A percentile compares a stretch with the other conserved stretches of the same genome.
phyloP scores from a whole-genome alignment of 2,329 filamentous ascomycete species.

The Aspergillus sp. region DNA sequence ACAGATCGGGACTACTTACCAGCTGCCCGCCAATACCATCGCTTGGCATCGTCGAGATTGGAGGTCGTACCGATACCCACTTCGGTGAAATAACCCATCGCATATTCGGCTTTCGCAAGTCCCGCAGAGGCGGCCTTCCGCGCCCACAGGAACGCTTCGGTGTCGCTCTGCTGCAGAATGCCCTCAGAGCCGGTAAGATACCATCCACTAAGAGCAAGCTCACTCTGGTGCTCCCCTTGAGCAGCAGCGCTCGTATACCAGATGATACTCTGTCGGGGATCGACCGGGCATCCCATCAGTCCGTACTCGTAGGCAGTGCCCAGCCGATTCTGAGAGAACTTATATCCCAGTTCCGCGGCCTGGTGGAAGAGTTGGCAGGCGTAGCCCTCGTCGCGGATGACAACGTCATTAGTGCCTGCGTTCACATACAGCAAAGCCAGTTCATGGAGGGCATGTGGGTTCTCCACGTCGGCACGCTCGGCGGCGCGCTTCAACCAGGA shows the following conservation, averaged over 20 bases:
- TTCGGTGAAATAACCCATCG: conserved; percentile 97
- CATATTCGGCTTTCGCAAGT: conserved; percentile 91
- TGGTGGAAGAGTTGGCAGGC: conserved; percentile 79
- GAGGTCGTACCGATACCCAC: conserved; percentile 85
- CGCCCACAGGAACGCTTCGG: conserved; percentile 96
- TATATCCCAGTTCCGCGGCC: conserved; percentile 87
- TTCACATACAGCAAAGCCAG: conserved; percentile 64
- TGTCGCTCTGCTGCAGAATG: conserved; percentile 87
- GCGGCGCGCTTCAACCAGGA: conserved; percentile 92
- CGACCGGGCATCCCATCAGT: conserved; percentile 75
- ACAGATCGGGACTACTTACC: conserved; percentile 58
- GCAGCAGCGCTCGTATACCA: conserved; percentile 92
- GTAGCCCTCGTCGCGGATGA: conserved; percentile 79
- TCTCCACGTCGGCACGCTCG: conserved; percentile 81
- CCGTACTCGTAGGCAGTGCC: conserved; percentile 91
- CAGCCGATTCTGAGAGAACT: conserved; percentile 88
- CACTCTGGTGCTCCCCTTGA: conserved; percentile 91
- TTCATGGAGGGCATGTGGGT: conserved; percentile 93
- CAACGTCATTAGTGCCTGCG: conserved; percentile 62
- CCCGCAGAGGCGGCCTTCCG: conserved; percentile 87
- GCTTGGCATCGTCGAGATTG: conserved; percentile 90
- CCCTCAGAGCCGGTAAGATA: conserved; percentile 89
- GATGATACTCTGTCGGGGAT: conserved; percentile 79
- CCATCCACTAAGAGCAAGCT: conserved; percentile 84
- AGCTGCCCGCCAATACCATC: conserved; percentile 97